Base-by-base conservation (phyloP, 257 asterid genomes). In the Solanum habrochaites region DNA sequence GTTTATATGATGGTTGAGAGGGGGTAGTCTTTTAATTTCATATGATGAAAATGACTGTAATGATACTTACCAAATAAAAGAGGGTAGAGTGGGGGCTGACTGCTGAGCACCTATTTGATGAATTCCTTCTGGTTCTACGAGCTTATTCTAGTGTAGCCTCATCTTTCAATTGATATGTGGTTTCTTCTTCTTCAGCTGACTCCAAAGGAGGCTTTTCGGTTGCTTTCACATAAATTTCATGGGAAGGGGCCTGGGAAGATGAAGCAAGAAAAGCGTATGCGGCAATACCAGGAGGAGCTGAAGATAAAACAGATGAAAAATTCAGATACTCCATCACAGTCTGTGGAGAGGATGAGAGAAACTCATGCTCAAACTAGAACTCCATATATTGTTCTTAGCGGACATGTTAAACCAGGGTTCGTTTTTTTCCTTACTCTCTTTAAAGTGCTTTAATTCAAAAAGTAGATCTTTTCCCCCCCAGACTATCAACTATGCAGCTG, bases 201-300 rank as follows among this genome's bases (percentile, higher is more conserved):
- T 43, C 99, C 98, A 72, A 97, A 96, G 90, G 99, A 97, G 92
- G 95, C 96, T 67, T 97, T 94, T 88, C 95, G 99, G 85, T 89
- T 89, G 90, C 89, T 97, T 88, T 97, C 99, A 45, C 99, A 97
- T 90, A 97, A 91, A 91, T 97, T 97, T 89, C 99, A 97, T 27
- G 99, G 99, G n/a, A 97, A 97, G 89, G 99, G 96, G 14, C 99
- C 99, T 64, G 99, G 99, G 81, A 97, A 97, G 92, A 94, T 90
- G 96, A 97, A 97, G 85, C 98, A 91, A 90, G 98, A 97, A 87
- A 97, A 97, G 92, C 95, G 98, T 71, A 93, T 95, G 97, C 90
- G 98, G 42, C 98, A 95, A 85, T 97, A 95, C 87, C 94, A 91
- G 56, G 98, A 95, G 91, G 99, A 97, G 87, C 88, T 97, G 91